These are phyloP conservation scores for Leptomonas pyrrhocoris DNA, from an alignment of 208 protist genomes.

Conservation along the genomic window DNA sequence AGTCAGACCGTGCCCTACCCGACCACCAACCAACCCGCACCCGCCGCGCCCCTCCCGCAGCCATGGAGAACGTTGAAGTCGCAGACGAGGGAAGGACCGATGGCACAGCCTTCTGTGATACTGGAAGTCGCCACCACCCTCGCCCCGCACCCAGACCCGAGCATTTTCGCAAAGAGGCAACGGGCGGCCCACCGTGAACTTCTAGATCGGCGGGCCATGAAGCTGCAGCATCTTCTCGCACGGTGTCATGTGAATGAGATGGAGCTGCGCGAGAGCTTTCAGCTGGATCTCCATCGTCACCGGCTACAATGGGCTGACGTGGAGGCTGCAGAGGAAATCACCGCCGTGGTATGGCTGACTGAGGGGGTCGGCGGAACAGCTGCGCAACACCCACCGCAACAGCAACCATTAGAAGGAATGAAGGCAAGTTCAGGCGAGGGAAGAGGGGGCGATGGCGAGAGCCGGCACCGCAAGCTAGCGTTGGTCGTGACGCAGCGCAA, in stretches of 20 bases:
- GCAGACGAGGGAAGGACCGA: too few relatives aligned
- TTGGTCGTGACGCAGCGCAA: conserved; percentile 26
- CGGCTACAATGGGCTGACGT: conserved; percentile 30
- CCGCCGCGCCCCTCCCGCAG: neutral
- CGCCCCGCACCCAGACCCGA: too few relatives aligned
- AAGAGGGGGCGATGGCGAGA: neutral
- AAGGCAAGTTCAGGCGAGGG: neutral
- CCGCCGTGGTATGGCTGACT: conserved; percentile 30
- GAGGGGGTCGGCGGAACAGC: neutral
- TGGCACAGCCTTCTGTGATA: too few relatives aligned
- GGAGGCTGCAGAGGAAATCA: conserved; percentile 25
- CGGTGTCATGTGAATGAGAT: conserved; percentile 10
- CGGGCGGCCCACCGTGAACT: neutral
- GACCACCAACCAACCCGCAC: neutral
- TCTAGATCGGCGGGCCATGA: conserved; percentile 19
- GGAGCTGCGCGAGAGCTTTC: conserved; percentile 22
- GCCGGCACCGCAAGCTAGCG: conserved; percentile 7
- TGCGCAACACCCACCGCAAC: neutral
- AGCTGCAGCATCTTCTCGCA: conserved; percentile 13
- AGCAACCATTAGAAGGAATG: neutral
- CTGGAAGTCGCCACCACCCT: too few relatives aligned
- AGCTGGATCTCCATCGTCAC: conserved; percentile 28
- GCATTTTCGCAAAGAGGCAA: too few relatives aligned
- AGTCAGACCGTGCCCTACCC: neutral
- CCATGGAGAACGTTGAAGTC: too few relatives aligned